These are phyloP conservation scores for Albifimbria verrucaria DNA, from an alignment of 2,329 filamentous ascomycete genomes.

Conservation along the genomic window DNA sequence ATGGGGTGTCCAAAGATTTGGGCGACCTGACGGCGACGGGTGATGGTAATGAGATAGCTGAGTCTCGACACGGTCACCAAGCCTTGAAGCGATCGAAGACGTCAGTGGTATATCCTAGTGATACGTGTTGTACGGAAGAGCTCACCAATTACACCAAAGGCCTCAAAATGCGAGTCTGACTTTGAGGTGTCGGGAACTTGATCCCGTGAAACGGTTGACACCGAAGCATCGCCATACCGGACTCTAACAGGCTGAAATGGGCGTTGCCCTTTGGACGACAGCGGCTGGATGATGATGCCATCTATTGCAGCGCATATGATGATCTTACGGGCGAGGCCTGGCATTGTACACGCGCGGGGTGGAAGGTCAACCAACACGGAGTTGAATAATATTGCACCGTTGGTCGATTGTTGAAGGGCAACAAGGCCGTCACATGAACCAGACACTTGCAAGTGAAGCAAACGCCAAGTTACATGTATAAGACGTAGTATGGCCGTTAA, in stretches of 20 bases:
- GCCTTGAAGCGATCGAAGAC: conserved; percentile 61
- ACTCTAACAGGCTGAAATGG: conserved; percentile 60
- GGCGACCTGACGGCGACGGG: conserved; percentile 81
- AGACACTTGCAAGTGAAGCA: neutral
- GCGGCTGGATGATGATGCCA: conserved; percentile 75
- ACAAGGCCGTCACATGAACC: too few relatives aligned
- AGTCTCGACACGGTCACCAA: conserved; percentile 77
- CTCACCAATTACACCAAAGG: conserved; percentile 57
- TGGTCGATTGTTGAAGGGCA: too few relatives aligned
- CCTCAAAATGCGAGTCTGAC: conserved; percentile 52
- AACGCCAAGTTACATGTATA: too few relatives aligned
- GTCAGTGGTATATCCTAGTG: too few relatives aligned
- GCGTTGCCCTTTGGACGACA: conserved; percentile 57
- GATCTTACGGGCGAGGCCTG: conserved; percentile 74
- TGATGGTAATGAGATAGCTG: conserved; percentile 84
- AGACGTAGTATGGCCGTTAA: neutral
- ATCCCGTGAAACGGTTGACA: conserved; percentile 43
- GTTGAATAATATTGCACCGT: too few relatives aligned
- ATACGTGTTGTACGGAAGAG: neutral
- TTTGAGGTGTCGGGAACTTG: conserved; percentile 40
- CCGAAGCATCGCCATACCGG: conserved; percentile 60
- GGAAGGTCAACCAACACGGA: too few relatives aligned
- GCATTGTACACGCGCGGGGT: conserved; percentile 59
- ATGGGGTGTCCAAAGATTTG: conserved; percentile 78
- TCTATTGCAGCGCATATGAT: conserved; percentile 78